Percentiles rank a stretch among this genome's conserved stretches.
Conservation (phyloP, 495 filamentous ascomycete genomes). For the Pyronema domesticum region DNA sequence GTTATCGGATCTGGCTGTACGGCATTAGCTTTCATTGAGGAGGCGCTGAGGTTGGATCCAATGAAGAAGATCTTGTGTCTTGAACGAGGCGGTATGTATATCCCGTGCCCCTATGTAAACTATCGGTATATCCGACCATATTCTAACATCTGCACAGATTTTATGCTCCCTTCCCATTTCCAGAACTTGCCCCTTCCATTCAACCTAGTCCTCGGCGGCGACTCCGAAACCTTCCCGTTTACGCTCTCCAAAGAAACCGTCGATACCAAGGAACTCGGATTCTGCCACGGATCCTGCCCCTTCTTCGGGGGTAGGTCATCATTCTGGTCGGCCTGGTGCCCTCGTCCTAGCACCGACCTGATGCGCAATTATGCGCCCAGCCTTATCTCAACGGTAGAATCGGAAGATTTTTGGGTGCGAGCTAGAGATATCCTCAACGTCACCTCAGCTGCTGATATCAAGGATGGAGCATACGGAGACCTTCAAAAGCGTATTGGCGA, state of each 20-base stretch:
- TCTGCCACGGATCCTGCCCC: not conserved
- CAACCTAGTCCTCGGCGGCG: not conserved
- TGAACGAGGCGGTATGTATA: not conserved
- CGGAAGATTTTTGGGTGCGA: not conserved
- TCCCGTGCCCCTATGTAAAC: not conserved
- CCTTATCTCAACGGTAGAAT: not conserved
- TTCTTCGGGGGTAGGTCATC: constrained; percentile 4
- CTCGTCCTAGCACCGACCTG: not conserved
- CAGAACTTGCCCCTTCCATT: constrained; percentile 4
- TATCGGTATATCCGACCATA: not conserved
- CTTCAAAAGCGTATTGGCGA: constrained; percentile 1
- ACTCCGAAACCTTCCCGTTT: constrained; percentile 2
- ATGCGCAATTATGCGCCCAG: not conserved
- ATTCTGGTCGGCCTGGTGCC: constrained; percentile 3
- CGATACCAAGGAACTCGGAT: not conserved
- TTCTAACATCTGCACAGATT: not conserved
- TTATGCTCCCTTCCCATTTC: constrained; percentile 1
- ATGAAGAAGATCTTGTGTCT: not conserved
- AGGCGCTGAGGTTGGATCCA: not conserved
- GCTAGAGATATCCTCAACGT: not conserved
- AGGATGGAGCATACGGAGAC: not conserved
- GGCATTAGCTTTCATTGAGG: not conserved
- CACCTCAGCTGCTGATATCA: not conserved
- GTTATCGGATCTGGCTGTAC: constrained; percentile 1
- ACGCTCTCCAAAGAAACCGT: not conserved